Evolutionary conservation across 2,329 filamentous ascomycete species (phyloP), one percentile per base, ranked within the genome.

Genomic region (Penicillium sp.): DNA sequence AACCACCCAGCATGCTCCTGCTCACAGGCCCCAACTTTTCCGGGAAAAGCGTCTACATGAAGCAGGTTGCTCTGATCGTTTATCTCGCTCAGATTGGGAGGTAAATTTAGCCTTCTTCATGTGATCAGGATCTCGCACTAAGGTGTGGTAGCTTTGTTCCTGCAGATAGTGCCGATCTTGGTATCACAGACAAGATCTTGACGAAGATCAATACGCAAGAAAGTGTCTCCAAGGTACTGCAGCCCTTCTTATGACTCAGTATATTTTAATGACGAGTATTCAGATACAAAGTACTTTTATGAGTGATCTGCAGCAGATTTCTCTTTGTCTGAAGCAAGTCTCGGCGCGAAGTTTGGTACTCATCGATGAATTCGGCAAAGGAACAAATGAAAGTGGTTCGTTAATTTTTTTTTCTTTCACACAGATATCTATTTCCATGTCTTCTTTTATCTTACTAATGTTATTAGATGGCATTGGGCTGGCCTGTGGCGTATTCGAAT

Each of bases 21-120:
- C 74, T 99, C 65, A 97, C 94, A 0, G 94, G 94, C 0, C 92
- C 94, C 4, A 99, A 99, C 64, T 95, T 94, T 70, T 97, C 94
- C 0, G 94, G 94, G 0, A 99, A 99, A 73, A 97, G 92, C 63
- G 85, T 97, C 0, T 97, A 96, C 72, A 81, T 97, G 68, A 99
- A 96, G 72, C 93, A 99, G 71, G 85, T 91, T 28, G 94, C 92
- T 4, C 77, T 97, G 46, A 94, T 96, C 54, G 87, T 96, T 13
- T 97, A 94, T 68, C 83, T 99, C 72, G 91, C 94, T 0, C 94
- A 99, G 68, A 84, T 96, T 49, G 94, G 94, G 48, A 80, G 77
- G 77, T 78, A 65, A 55, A 59, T 52, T 21, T 8, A 26, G 6
- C 5, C 29, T 26, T 23, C 5, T n/a, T 31, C 10, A n/a, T 31